Evolutionary conservation across 2,329 filamentous ascomycete genomes (phyloP).

Genomic region (Chrysoporthe deuterocubensis): DNA sequence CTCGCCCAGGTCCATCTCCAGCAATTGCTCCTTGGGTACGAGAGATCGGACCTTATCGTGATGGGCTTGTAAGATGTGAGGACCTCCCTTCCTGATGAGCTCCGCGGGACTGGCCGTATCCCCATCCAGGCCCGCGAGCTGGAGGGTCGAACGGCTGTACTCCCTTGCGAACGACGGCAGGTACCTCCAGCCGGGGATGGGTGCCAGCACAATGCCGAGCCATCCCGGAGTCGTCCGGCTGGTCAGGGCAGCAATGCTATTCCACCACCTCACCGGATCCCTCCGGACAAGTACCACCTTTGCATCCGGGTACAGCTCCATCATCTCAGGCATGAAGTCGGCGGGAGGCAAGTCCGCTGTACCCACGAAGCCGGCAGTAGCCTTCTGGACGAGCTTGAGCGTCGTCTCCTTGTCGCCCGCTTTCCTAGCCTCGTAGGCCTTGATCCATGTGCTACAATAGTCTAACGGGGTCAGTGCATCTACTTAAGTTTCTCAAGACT

Average conservation of each 20-base stretch:
- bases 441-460: conserved; percentile 33
- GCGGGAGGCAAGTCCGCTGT: conserved; percentile 45
- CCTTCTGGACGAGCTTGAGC: conserved; percentile 33
- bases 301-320: conserved; percentile 49
- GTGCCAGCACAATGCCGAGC: conserved; percentile 11
- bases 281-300: conserved; percentile 44
- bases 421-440: conserved; percentile 33
- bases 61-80: conserved; percentile 21
- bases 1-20: conserved; percentile 19
- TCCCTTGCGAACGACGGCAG: conserved; percentile 14
- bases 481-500: too few relatives aligned
- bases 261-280: conserved; percentile 38
- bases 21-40: conserved; percentile 11
- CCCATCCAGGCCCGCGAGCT: conserved; percentile 11
- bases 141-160: conserved; percentile 17
- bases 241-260: conserved; percentile 27
- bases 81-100: conserved; percentile 22
- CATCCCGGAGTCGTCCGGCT: conserved; percentile 14
- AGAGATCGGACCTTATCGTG: conserved; percentile 12
- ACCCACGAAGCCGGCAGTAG: conserved; percentile 44
- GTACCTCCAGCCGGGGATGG: conserved; percentile 19
- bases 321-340: conserved; percentile 45
- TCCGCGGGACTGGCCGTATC: conserved; percentile 6
- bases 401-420: conserved; percentile 32
- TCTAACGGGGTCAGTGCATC: conserved; percentile 15